Evolutionary conservation across 495 filamentous ascomycete genomes (phyloP).

Genomic region (Xylaria castorea): DNA sequence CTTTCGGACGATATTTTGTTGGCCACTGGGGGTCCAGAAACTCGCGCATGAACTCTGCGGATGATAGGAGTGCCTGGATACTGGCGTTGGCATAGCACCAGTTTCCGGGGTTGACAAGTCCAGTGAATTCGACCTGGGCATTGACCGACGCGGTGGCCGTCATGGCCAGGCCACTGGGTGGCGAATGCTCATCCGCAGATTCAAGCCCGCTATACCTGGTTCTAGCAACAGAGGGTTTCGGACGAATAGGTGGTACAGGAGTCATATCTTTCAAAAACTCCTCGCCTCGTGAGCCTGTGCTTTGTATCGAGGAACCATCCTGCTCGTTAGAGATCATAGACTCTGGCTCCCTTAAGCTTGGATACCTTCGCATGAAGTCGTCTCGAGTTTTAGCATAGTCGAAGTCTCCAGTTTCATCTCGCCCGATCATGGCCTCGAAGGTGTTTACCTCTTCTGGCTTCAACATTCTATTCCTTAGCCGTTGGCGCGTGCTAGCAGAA

Average conservation of each 20-base stretch:
- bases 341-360: constrained; percentile 73
- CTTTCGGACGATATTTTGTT: constrained; percentile 46
- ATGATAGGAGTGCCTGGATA: constrained; percentile 82
- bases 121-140: constrained; percentile 54
- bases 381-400: constrained; percentile 62
- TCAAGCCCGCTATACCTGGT: constrained; percentile 89
- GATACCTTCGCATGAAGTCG: constrained; percentile 84
- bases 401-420: constrained; percentile 53
- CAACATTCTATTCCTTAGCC: constrained; percentile 32
- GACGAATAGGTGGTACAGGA: constrained; percentile 63
- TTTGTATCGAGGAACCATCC: constrained; percentile 26
- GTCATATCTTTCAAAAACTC: constrained; percentile 45
- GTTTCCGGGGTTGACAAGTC: constrained; percentile 78
- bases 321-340: constrained; percentile 65
- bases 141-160: constrained; percentile 25
- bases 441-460: constrained; percentile 46
- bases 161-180: constrained; percentile 44
- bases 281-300: constrained; percentile 35
- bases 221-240: constrained; percentile 83
- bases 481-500: constrained; percentile 21
- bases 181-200: constrained; percentile 53
- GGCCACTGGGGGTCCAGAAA: constrained; percentile 56
- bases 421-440: constrained; percentile 49
- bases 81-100: constrained; percentile 93
- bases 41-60: constrained; percentile 71